Evolutionary conservation across 495 filamentous ascomycete species (phyloP).

Genomic region (Xylaria sp.): DNA sequence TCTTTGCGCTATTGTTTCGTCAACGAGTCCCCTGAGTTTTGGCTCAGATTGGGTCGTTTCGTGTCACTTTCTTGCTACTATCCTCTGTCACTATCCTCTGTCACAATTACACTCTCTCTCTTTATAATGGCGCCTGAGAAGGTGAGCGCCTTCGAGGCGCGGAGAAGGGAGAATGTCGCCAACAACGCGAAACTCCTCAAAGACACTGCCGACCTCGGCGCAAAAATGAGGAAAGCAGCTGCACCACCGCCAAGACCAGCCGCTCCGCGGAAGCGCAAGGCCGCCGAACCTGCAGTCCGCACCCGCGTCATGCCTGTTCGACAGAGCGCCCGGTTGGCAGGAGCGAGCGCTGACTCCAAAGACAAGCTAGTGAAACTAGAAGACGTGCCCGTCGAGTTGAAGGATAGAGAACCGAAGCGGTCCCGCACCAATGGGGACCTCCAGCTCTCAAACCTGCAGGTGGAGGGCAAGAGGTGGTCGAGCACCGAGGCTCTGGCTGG

Average conservation of each 20-base stretch:
- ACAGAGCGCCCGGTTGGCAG: conserved; percentile 60
- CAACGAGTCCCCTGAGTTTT: not conserved
- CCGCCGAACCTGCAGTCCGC: conserved; percentile 37
- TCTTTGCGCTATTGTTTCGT: not conserved
- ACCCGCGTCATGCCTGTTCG: conserved; percentile 51
- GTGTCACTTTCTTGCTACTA: not conserved
- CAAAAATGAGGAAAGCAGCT: conserved; percentile 46
- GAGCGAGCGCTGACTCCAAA: conserved; percentile 46
- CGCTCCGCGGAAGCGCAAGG: conserved; percentile 38
- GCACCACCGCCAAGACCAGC: conserved; percentile 35
- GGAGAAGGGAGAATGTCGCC: conserved; percentile 54
- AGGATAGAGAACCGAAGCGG: conserved; percentile 48
- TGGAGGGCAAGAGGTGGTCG: conserved; percentile 72
- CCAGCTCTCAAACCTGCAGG: conserved; percentile 76
- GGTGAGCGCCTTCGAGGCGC: conserved; percentile 57
- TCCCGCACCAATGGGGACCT: conserved; percentile 59
- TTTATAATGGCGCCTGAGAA: conserved; percentile 35
- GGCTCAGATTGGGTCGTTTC: not conserved
- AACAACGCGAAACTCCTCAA: conserved; percentile 56
- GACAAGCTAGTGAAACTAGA: conserved; percentile 32
- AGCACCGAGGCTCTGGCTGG: conserved; percentile 39
- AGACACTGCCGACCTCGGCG: conserved; percentile 46
- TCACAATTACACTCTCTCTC: not conserved
- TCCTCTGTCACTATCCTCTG: no score
- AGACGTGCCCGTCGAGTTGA: conserved; percentile 39